These are phyloP conservation scores for Cylindrotheca fusiformis DNA, from an alignment of 108 stramenopile genomes.

Conservation along the genomic window DNA sequence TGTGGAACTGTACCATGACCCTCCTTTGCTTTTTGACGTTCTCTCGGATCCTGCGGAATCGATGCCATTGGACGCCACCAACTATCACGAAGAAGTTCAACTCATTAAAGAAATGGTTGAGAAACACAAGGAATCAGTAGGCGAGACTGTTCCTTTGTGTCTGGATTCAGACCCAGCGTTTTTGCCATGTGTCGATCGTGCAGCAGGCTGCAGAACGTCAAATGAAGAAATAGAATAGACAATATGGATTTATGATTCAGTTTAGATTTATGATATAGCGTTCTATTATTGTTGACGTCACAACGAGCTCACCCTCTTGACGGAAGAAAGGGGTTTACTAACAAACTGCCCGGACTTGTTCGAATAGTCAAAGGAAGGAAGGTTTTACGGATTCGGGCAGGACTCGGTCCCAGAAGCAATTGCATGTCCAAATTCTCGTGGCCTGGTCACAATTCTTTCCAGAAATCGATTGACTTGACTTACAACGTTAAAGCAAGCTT, in stretches of 20 bases:
- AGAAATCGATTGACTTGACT: constrained; percentile 13
- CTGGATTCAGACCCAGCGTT: constrained; percentile 35
- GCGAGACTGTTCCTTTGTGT: constrained; percentile 36
- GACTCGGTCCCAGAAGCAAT: constrained; percentile 18
- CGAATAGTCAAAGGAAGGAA: too few species aligned
- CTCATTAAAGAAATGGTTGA: constrained; percentile 11
- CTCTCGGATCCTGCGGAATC: constrained; percentile 61
- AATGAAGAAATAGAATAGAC: too few species aligned
- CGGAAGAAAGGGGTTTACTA: too few species aligned
- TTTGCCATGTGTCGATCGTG: constrained; percentile 46
- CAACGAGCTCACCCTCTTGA: too few species aligned
- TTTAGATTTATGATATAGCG: too few species aligned
- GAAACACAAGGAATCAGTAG: constrained; percentile 45
- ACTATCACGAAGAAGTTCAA: constrained; percentile 28
- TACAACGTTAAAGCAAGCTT: constrained; percentile 27
- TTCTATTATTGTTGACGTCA: too few species aligned
- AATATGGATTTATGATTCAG: too few species aligned
- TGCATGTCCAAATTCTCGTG: constrained; percentile 37
- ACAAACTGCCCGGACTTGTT: too few species aligned
- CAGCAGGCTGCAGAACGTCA: constrained; percentile 47
- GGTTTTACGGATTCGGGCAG: constrained; percentile 28
- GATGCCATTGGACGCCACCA: constrained; percentile 41
- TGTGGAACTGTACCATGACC: constrained; percentile 56
- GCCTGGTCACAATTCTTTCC: constrained; percentile 35
- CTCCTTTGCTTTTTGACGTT: constrained; percentile 66